Evolutionary conservation across 805 yeast species (phyloP), one percentile per base, ranked within the genome.

Genomic region (Alloascoidea africana): DNA sequence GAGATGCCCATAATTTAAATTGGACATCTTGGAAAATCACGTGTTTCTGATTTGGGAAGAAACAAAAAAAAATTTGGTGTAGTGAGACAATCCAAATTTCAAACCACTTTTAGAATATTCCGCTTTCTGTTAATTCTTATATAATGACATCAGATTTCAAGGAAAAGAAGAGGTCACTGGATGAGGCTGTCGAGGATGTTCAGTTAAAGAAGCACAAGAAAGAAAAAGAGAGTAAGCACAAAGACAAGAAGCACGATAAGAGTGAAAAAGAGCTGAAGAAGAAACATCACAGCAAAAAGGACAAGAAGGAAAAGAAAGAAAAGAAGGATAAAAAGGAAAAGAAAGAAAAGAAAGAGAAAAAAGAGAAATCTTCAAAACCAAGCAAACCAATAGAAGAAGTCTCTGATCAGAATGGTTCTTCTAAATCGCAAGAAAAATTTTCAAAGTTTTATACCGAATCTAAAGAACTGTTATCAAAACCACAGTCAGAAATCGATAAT

Each of bases 401-500:
- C n/a, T 27, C 33, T 33, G 42, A 37, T 39, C 17, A 27, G 23
- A 14, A 8, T 14, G 14, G 11, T 8, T 15, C 18, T 32, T 14
- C 18, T 14, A n/a, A 43, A 5, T 44, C 45, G 36, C 41, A 43
- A 27, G 44, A 46, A 1, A 42, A 48, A 44, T 43, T 46, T 34
- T 44, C 42, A 3, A 44, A 49, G 38, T 46, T 35, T 35, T 4
- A 32, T 27, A 30, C 16, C 23, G 4, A 16, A 27, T 2, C 33
- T 34, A 4, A 37, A 41, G 13, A 16, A 38, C 15, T 27, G 18
- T 13, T 35, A 32, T 14, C 34, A 15, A n/a, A 8, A 8, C 18
- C 18, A 32, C 18, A 15, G n/a, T 14, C 14, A 8, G 84, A 76
- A 5, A 60, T 81, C 40, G 76, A 73, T 36, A 57, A 62, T 4